A percentile compares a stretch with the other conserved stretches of the same genome.
Conservation (phyloP, 257 asterid species). For the Capsicum baccatum region DNA sequence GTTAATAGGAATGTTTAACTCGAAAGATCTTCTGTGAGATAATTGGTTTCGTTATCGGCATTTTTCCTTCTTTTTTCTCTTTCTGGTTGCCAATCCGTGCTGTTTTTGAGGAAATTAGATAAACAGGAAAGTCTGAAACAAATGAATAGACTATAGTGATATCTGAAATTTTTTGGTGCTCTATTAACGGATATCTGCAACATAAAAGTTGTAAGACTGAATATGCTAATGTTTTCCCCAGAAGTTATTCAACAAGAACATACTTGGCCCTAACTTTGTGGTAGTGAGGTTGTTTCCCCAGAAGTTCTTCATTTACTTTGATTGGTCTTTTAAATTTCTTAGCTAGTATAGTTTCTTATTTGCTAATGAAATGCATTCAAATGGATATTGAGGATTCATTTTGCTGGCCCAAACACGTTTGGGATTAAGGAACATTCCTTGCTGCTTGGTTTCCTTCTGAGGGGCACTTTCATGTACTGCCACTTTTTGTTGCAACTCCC, state of each 20-base stretch:
- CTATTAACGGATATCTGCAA: not conserved
- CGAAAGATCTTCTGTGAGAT: not conserved
- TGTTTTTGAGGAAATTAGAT: not conserved
- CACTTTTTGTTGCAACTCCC: not conserved
- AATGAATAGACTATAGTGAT: not conserved
- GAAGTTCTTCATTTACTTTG: not conserved
- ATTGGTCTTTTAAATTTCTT: not conserved
- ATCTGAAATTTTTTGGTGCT: not conserved
- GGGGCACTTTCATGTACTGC: not conserved
- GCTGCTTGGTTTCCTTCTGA: constrained; percentile 1
- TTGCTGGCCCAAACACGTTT: not conserved
- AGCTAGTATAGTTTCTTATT: not conserved
- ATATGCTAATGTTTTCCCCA: not conserved
- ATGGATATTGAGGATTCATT: not conserved
- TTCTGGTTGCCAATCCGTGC: not conserved
- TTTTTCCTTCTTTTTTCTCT: not conserved
- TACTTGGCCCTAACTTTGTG: not conserved
- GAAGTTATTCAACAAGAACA: not conserved
- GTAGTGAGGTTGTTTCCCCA: not conserved
- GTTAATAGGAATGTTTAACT: not conserved
- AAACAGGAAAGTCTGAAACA: not conserved
- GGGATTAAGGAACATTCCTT: not conserved
- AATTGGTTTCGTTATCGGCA: not conserved
- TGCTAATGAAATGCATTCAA: constrained; percentile 16
- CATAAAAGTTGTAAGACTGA: not conserved